These are phyloP conservation scores for Cryptosporidium andersoni DNA, from an alignment of 169 alveolate genomes.

Conservation along the genomic window DNA sequence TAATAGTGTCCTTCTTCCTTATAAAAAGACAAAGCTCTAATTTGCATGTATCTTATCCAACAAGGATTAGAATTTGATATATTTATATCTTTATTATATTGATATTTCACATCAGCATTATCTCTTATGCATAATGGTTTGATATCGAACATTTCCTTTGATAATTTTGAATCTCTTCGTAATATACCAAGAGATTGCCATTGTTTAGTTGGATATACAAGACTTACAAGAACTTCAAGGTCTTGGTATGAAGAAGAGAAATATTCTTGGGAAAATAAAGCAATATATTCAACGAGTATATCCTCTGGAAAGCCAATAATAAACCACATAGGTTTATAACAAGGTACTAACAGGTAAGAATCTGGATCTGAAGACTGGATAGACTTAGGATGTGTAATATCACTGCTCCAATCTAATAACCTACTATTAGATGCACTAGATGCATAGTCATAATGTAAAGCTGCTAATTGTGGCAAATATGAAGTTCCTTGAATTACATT, in stretches of 20 bases:
- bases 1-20: slow-evolving; percentile 62
- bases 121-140: slow-evolving; percentile 36
- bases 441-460: slow-evolving; percentile 64
- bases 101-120: neutral
- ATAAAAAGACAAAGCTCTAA: slow-evolving; percentile 40
- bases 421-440: slow-evolving; percentile 58
- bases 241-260: slow-evolving; percentile 62
- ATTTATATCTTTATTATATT: neutral
- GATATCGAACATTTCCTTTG: slow-evolving; percentile 66
- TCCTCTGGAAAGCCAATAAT: slow-evolving; percentile 64
- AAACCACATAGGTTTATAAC: slow-evolving; percentile 70
- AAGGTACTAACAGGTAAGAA: slow-evolving; percentile 52
- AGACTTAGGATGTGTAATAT: slow-evolving; percentile 52
- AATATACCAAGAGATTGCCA: slow-evolving; percentile 60
- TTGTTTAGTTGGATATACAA: slow-evolving; percentile 55
- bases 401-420: slow-evolving; percentile 44
- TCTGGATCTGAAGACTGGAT: slow-evolving; percentile 70
- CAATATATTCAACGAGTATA: slow-evolving; percentile 51
- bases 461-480: slow-evolving; percentile 39
- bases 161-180: slow-evolving; percentile 19
- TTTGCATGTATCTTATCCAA: slow-evolving; percentile 58
- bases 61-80: slow-evolving; percentile 25
- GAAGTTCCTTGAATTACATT: slow-evolving; percentile 46
- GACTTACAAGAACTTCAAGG: slow-evolving; percentile 52
- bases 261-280: slow-evolving; percentile 49